Conservation (phyloP, 2,329 filamentous ascomycete genomes). For the Aspergillus alliaceus region DNA sequence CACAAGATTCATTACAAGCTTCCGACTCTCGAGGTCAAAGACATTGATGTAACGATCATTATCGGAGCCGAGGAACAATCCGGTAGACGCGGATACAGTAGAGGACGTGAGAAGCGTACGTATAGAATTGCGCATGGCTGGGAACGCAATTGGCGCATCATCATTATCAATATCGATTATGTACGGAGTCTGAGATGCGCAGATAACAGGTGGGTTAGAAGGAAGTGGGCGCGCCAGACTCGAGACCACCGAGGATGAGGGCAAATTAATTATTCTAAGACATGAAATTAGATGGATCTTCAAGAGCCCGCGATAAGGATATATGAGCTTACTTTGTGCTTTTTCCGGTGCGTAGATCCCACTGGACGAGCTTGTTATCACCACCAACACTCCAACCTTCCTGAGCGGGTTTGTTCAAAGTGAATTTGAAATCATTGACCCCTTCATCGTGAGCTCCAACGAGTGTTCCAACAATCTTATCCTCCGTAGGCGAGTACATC, state of each 20-base stretch:
- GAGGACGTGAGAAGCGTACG: constrained; percentile 48
- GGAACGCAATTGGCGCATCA: constrained; percentile 43
- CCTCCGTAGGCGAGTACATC: constrained; percentile 51
- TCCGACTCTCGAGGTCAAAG: constrained; percentile 45
- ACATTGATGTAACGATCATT: constrained; percentile 53
- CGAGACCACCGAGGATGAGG: constrained; percentile 39
- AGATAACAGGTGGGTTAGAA: constrained; percentile 46
- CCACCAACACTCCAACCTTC: constrained; percentile 56
- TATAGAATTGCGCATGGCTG: constrained; percentile 51
- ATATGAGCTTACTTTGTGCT: constrained; percentile 40
- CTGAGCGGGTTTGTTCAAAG: constrained; percentile 34
- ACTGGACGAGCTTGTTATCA: constrained; percentile 54
- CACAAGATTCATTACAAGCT: constrained; percentile 49
- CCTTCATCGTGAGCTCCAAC: constrained; percentile 49
- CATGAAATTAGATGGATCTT: constrained; percentile 13
- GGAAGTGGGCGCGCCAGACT: constrained; percentile 43
- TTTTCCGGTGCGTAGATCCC: constrained; percentile 49
- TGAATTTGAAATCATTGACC: constrained; percentile 54
- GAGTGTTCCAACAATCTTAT: constrained; percentile 46
- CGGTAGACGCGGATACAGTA: constrained; percentile 31
- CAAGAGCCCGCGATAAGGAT: constrained; percentile 1
- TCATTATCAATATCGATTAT: constrained; percentile 45
- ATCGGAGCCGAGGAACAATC: constrained; percentile 50
- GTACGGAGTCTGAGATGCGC: constrained; percentile 52
- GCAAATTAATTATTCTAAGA: constrained; percentile 44